Evolutionary conservation across 306 rosid species (phyloP), one percentile per base, ranked within the genome.

Genomic region (Gastrolobium villosum): DNA sequence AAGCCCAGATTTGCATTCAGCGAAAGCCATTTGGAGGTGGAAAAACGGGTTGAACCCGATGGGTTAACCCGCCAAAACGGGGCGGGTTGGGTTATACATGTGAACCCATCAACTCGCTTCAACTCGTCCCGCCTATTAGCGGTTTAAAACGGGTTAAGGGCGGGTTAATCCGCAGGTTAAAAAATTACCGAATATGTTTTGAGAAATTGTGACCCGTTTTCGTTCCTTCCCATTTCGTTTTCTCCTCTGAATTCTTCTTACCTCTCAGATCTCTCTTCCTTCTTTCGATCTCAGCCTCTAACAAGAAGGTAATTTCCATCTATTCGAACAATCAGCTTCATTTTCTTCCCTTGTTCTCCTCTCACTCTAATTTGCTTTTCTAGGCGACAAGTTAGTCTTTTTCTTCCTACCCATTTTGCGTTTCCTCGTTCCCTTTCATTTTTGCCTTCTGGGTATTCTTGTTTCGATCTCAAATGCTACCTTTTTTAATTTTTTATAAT

Each of bases 221-320:
- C 69, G 3, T 63, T 84, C 54, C 44, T 80, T 52, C 76, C 6
- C 59, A 75, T 75, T 52, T 8, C 5, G 6, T n/a, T 49, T 30
- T 10, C 30, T 44, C 35, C 14, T 45, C 81, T 66, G 34, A 75
- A 46, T 77, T 57, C 54, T 49, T 79, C 73, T 72, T 40, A 2
- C 20, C 1, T 49, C 44, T 88, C 81, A 48, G 73, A 59, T 87
- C 87, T 70, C 89, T 81, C 76, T 26, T 37, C 30, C 45, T 48
- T 26, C 57, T 11, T 37, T 54, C 79, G n/a, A 61, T 86, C 85
- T 67, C 72, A 61, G 15, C 62, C 61, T 15, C 49, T 31, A n/a
- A 2, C 13, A 36, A 7, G 11, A 65, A 81, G 91, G 94, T 86
- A 72, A 52, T 61, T 35, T 13, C 49, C 31, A 1, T 15, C 28